Percentiles rank a stretch among this genome's conserved stretches.
phyloP scores from a whole-genome alignment of 148 eudicot species.

The Arbutus unedo region DNA sequence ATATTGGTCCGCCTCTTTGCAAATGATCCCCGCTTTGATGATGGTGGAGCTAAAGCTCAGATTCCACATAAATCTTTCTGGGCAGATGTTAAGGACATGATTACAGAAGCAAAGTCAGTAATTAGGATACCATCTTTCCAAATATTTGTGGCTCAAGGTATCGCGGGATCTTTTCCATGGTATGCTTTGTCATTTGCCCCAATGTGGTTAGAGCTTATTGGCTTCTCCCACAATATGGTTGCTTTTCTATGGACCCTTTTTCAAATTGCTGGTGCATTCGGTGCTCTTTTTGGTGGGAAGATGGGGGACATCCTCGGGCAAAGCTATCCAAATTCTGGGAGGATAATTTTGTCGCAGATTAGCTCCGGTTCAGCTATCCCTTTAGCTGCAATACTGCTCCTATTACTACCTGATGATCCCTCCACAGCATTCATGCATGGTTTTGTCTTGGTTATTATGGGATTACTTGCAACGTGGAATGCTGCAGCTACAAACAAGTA shows the following conservation, averaged over 20 bases:
- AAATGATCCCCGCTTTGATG: constrained; percentile 56
- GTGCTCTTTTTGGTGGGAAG: constrained; percentile 76
- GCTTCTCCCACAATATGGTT: constrained; percentile 73
- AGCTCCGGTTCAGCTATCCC: constrained; percentile 82
- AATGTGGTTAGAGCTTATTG: constrained; percentile 92
- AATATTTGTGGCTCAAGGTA: constrained; percentile 79
- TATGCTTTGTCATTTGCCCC: constrained; percentile 73
- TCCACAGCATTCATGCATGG: constrained; percentile 54
- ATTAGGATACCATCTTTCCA: constrained; percentile 69
- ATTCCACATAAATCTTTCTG: constrained; percentile 30
- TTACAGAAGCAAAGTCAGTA: constrained; percentile 63
- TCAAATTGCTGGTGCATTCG: constrained; percentile 50
- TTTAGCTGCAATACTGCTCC: constrained; percentile 62
- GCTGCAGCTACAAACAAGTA: constrained; percentile 88
- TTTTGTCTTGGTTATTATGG: constrained; percentile 62
- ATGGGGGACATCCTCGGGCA: constrained; percentile 72
- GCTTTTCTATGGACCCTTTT: constrained; percentile 67
- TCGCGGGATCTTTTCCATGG: constrained; percentile 85
- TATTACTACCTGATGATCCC: constrained; percentile 65
- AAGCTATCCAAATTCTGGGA: constrained; percentile 64
- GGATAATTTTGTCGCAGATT: constrained; percentile 79
- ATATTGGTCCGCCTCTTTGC: constrained; percentile 72
- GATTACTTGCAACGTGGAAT: constrained; percentile 69
- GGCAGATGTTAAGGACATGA: constrained; percentile 47
- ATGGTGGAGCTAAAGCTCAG: constrained; percentile 22